Percentiles rank a stretch among this genome's conserved stretches.
These are phyloP conservation scores for Jasminum sambac DNA, from an alignment of 257 asterid species.

Conservation along the genomic window DNA sequence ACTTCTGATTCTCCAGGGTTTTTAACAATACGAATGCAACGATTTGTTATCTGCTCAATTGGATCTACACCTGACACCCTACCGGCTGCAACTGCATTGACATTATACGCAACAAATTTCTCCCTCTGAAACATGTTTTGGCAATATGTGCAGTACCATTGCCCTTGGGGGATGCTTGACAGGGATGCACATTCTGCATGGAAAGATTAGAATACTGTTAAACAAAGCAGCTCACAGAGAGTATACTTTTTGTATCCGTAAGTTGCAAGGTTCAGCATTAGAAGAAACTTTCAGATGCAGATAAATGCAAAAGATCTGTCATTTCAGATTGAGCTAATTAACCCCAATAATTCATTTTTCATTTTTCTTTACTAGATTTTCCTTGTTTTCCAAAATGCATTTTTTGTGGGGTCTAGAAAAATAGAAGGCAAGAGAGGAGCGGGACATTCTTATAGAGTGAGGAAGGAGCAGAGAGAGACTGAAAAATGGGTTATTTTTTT, in stretches of 20 bases:
- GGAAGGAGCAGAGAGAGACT: too few species aligned
- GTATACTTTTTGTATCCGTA: constrained; percentile 5
- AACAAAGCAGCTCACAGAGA: constrained; percentile 12
- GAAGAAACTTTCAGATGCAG: constrained; percentile 4
- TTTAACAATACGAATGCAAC: constrained; percentile 83
- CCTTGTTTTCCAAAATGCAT: too few species aligned
- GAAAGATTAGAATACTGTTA: constrained; percentile 17
- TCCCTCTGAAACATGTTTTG: constrained; percentile 87
- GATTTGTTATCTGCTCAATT: constrained; percentile 75
- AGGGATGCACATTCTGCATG: constrained; percentile 90
- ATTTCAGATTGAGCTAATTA: neutral
- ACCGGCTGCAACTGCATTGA: constrained; percentile 94
- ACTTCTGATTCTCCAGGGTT: constrained; percentile 87
- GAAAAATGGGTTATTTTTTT: too few species aligned
- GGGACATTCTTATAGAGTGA: too few species aligned
- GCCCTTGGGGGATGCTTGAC: constrained; percentile 74
- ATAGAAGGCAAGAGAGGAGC: too few species aligned
- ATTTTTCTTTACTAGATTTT: too few species aligned
- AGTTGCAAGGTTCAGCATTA: neutral
- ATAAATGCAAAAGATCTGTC: constrained; percentile 2
- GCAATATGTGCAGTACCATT: constrained; percentile 98
- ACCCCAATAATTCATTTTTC: too few species aligned
- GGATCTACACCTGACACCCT: constrained; percentile 74
- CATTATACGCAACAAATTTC: constrained; percentile 68
- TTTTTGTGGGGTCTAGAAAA: too few species aligned